Conservation (phyloP, 2,329 filamentous ascomycete species). For the Passalora sequoiae region DNA sequence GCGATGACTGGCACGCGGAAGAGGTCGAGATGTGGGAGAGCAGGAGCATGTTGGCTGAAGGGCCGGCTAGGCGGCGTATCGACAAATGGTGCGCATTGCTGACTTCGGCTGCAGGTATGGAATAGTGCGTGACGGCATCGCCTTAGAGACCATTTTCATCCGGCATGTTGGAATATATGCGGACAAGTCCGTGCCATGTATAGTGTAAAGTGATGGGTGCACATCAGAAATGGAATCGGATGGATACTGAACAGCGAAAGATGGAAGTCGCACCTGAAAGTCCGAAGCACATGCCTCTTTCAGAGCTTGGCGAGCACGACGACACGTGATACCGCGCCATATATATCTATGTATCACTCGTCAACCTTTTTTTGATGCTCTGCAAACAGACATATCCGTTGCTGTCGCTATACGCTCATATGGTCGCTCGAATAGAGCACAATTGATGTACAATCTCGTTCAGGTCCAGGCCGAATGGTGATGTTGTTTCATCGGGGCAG, state of each 20-base stretch:
- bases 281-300: no score
- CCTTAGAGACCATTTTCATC: no score
- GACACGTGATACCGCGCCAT: no score
- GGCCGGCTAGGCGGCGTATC: background rate
- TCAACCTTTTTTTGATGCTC: background rate
- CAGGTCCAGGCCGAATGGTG: background rate
- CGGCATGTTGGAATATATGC: no score
- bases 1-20: slow-evolving; percentile 12
- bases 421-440: background rate
- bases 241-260: no score
- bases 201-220: no score
- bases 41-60: background rate
- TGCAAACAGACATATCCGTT: background rate
- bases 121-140: no score
- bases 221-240: no score
- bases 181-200: no score
- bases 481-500: background rate
- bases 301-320: no score
- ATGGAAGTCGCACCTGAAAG: no score
- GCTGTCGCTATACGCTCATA: background rate
- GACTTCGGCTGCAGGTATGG: background rate
- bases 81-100: background rate
- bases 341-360: no score
- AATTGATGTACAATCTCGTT: background rate
- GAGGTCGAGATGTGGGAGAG: slow-evolving; percentile 20